Base-by-base conservation (phyloP, 2,329 filamentous ascomycete species). In the Aspergillus sp. region DNA sequence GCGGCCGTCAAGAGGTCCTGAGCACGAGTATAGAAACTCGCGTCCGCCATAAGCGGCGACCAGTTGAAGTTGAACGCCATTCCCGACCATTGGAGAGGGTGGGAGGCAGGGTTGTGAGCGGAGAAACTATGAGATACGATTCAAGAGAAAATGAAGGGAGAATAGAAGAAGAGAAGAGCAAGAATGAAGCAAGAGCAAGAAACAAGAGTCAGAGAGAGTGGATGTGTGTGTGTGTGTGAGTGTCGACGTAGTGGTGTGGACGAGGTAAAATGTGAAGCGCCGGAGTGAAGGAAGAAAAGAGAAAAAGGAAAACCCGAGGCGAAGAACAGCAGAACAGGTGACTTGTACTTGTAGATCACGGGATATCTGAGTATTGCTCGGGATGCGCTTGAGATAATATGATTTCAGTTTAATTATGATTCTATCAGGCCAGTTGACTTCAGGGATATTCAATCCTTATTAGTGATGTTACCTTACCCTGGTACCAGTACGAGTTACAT, bases 1-100 rank as follows among this genome's bases (percentile, higher is more conserved):
- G 93, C 93, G 48, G 87, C 85, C 28, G 93, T 98, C 60, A 98
- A 79, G 68, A 97, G 86, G 67, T 97, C 90, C 68, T 90, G 86
- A 44, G 93, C 91, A 59, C 89, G 85, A 66, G 86, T 81, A 72
- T 91, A 91, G 70, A 93, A 93, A 59, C 83, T 81, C 62, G 88
- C 91, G 74, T 97, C 93, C 64, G 91, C 91, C 73, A 94, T 93
- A 56, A 98, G 79, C 65, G 93, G 93, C 80, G 89, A 95, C 93
- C 93, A 98, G 88, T 97, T 97, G 86, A 98, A 98, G 78, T 97
- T 97, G 86, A 98, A 98, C 59, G 93, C 93, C 93, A 98, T 98
- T 71, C 53, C 57, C 38, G 40, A n/a, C 8, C 40, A 42, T 42
- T 42, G 51, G 52, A 46, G 56, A 57, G 27, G 52, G 53, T 10